Conservation (phyloP, 345 rosid genomes). For the Lumnitzera racemosa region DNA sequence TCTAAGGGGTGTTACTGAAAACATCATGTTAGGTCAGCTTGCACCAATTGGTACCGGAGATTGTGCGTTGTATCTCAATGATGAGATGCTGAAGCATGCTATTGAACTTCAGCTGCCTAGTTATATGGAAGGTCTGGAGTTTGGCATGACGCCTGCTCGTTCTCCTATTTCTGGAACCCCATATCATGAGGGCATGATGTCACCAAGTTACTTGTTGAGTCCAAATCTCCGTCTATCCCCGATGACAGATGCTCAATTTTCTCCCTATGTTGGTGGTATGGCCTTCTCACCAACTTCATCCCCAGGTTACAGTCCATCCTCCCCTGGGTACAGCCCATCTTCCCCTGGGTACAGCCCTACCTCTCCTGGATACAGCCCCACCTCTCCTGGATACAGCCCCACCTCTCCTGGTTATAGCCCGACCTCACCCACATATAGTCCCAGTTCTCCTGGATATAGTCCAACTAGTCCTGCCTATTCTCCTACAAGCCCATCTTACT, state of each 20-base stretch:
- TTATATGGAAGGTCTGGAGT: slow-evolving; percentile 84
- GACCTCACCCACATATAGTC: slow-evolving; percentile 84
- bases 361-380: slow-evolving; percentile 79
- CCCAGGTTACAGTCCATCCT: slow-evolving; percentile 78
- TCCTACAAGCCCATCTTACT: slow-evolving; percentile 49
- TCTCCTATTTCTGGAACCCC: slow-evolving; percentile 91
- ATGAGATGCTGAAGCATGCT: slow-evolving; percentile 95
- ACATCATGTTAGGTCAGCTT: slow-evolving; percentile 95
- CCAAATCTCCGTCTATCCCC: slow-evolving; percentile 84
- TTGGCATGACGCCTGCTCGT: slow-evolving; percentile 88
- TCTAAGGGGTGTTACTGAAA: slow-evolving; percentile 89
- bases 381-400: slow-evolving; percentile 82
- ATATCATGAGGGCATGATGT: slow-evolving; percentile 94
- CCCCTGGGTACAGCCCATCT: slow-evolving; percentile 71
- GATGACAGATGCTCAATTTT: slow-evolving; percentile 71
- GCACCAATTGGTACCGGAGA: slow-evolving; percentile 97
- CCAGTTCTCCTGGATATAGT: slow-evolving; percentile 79
- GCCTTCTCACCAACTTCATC: slow-evolving; percentile 81
- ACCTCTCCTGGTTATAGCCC: slow-evolving; percentile 83
- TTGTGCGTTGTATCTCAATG: slow-evolving; percentile 82
- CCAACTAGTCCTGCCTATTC: slow-evolving; percentile 85
- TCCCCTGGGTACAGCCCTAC: slow-evolving; percentile 62
- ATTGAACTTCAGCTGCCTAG: slow-evolving; percentile 98
- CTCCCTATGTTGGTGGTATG: slow-evolving; percentile 93
- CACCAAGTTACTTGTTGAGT: slow-evolving; percentile 75